A percentile compares a stretch with the other conserved stretches of the same genome.
phyloP scores from a whole-genome alignment of 768 basidiomycete species.

The Kwoniella shandongensis region DNA sequence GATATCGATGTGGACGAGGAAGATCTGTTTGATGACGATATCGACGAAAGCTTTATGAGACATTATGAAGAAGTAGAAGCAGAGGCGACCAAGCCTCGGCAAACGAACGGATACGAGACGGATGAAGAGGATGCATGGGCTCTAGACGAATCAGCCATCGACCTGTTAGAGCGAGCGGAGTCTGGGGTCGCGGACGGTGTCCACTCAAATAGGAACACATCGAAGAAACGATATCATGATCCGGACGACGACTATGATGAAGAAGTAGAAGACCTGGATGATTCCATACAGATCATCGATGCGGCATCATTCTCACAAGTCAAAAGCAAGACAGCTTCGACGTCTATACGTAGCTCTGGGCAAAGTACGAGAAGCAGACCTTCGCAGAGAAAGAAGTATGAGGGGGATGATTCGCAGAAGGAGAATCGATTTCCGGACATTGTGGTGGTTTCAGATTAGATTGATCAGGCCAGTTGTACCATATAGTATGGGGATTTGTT shows the following conservation, averaged over 20 bases:
- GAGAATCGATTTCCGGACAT: conserved; percentile 20
- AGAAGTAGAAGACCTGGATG: conserved; percentile 16
- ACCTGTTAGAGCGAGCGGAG: conserved; percentile 6
- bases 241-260: conserved; percentile 11
- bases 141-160: conserved; percentile 8
- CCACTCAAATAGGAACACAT: neutral
- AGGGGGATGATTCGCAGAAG: conserved; percentile 14
- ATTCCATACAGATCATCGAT: conserved; percentile 14
- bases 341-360: too few relatives aligned
- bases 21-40: conserved; percentile 17
- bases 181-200: too few relatives aligned
- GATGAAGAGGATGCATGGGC: conserved; percentile 17
- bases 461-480: neutral
- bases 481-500: neutral
- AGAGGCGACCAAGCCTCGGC: neutral
- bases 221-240: conserved; percentile 6
- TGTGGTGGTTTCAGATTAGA: conserved; percentile 25
- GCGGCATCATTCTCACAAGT: too few relatives aligned
- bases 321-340: conserved; percentile 5
- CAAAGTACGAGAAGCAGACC: too few relatives aligned
- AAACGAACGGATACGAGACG: conserved; percentile 8
- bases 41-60: conserved; percentile 27
- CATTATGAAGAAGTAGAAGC: conserved; percentile 28
- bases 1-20: conserved; percentile 15
- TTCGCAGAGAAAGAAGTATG: neutral